phyloP scores from a whole-genome alignment of 768 basidiomycete species.

The Butyriboletus loyo region DNA sequence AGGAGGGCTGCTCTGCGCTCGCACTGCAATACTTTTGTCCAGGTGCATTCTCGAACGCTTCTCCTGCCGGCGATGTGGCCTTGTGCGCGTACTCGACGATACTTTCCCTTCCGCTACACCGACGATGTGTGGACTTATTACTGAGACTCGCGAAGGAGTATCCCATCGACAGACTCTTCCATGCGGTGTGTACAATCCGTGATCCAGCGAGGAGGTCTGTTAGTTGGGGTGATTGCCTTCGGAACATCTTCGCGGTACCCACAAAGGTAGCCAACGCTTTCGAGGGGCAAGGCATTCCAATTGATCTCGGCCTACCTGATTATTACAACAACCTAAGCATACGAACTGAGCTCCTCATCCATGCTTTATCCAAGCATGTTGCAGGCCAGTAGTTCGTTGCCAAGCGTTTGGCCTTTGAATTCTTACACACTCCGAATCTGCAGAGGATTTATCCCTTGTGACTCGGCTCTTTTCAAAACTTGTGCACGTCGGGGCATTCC shows the following conservation, averaged over 20 bases:
- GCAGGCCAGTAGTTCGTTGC: slow-evolving; percentile 39
- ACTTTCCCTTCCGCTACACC: slow-evolving; percentile 45
- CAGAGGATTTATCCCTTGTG: slow-evolving; percentile 37
- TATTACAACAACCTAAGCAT: slow-evolving; percentile 55
- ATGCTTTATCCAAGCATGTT: slow-evolving; percentile 37
- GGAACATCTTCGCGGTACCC: slow-evolving; percentile 62
- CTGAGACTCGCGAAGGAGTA: slow-evolving; percentile 56
- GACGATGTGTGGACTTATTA: slow-evolving; percentile 52
- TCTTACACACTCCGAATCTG: slow-evolving; percentile 27
- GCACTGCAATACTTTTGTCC: slow-evolving; percentile 76
- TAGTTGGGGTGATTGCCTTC: slow-evolving; percentile 77
- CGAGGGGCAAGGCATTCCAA: slow-evolving; percentile 44
- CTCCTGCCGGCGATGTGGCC: slow-evolving; percentile 51
- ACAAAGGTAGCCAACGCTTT: slow-evolving; percentile 75
- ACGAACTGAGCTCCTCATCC: slow-evolving; percentile 52
- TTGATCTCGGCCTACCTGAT: slow-evolving; percentile 48
- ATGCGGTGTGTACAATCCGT: slow-evolving; percentile 41
- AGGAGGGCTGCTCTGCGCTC: slow-evolving; percentile 44
- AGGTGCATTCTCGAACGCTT: slow-evolving; percentile 51
- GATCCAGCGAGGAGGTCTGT: slow-evolving; percentile 30
- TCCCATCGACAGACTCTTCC: slow-evolving; percentile 65
- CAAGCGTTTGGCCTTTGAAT: slow-evolving; percentile 2
- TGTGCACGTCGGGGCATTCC: slow-evolving; percentile 65
- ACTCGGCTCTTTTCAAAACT: slow-evolving; percentile 62
- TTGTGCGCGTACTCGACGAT: slow-evolving; percentile 65